Conservation (phyloP, 139 green algal genomes). For the Axilococcus clingmanii region DNA sequence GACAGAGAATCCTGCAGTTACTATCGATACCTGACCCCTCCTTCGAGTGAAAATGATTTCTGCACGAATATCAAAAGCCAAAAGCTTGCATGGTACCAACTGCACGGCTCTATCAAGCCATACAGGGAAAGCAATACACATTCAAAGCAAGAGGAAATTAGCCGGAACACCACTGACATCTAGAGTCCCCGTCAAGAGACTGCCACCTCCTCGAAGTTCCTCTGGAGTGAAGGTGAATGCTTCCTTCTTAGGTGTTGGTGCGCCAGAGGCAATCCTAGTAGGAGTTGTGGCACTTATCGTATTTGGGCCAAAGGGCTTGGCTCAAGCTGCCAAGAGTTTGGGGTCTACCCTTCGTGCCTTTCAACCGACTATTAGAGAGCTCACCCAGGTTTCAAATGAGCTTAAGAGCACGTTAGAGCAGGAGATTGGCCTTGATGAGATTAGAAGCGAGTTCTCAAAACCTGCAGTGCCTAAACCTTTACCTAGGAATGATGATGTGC, state of each 20-base stretch:
- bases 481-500: constrained; percentile 7
- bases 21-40: too few relatives aligned
- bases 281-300: constrained; percentile 94
- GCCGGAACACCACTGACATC: too few relatives aligned
- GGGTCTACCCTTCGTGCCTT: constrained; percentile 74
- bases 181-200: too few relatives aligned
- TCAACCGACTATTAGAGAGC: constrained; percentile 90
- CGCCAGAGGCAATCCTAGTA: constrained; percentile 92
- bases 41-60: too few relatives aligned
- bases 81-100: too few relatives aligned
- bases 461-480: not conserved
- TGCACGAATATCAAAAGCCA: too few relatives aligned
- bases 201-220: too few relatives aligned
- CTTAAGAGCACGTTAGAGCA: constrained; percentile 84
- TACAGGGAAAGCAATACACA: too few relatives aligned
- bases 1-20: too few relatives aligned
- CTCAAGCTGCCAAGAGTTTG: constrained; percentile 84
- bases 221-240: too few relatives aligned
- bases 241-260: constrained; percentile 89
- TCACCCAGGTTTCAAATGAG: constrained; percentile 76
- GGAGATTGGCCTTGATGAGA: constrained; percentile 92
- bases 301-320: constrained; percentile 96
- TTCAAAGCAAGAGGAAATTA: too few relatives aligned
- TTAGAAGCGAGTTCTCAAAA: constrained; percentile 48
- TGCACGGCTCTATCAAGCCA: too few relatives aligned